Evolutionary conservation across 306 rosid species (phyloP).

Genomic region (Amphicarpaea edgeworthii): DNA sequence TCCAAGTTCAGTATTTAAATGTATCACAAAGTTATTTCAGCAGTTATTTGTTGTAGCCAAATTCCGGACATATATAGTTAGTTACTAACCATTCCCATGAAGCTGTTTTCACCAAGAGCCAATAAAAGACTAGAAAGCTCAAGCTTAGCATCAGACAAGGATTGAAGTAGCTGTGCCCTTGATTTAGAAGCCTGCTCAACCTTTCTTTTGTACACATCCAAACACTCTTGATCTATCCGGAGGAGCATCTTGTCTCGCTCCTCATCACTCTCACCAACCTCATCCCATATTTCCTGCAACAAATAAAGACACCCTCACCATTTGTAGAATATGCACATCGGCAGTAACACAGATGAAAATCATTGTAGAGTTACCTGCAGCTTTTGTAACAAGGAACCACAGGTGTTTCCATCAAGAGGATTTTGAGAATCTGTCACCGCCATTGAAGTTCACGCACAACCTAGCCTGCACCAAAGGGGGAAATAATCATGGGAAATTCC

Average conservation of each 20-base stretch:
- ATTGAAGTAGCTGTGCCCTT: slow-evolving; percentile 83
- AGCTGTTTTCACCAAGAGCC: slow-evolving; percentile 79
- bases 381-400: slow-evolving; percentile 82
- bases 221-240: slow-evolving; percentile 89
- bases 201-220: slow-evolving; percentile 90
- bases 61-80: background rate
- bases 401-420: slow-evolving; percentile 75
- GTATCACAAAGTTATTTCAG: slow-evolving; percentile 6
- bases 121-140: slow-evolving; percentile 78
- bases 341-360: slow-evolving; percentile 10
- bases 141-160: slow-evolving; percentile 74
- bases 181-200: slow-evolving; percentile 89
- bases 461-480: slow-evolving; percentile 53
- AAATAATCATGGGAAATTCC: slow-evolving; percentile 31
- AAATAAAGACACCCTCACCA: slow-evolving; percentile 33
- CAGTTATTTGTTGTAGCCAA: slow-evolving; percentile 14
- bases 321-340: background rate
- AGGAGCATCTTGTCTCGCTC: slow-evolving; percentile 93
- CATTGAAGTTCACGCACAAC: slow-evolving; percentile 56
- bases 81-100: slow-evolving; percentile 48
- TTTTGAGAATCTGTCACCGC: slow-evolving; percentile 66
- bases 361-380: slow-evolving; percentile 63
- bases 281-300: slow-evolving; percentile 91
- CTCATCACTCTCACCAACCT: slow-evolving; percentile 92
- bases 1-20: background rate